These are phyloP conservation scores for Cercospora citrullina DNA, from an alignment of 2,329 filamentous ascomycete genomes.

Conservation along the genomic window DNA sequence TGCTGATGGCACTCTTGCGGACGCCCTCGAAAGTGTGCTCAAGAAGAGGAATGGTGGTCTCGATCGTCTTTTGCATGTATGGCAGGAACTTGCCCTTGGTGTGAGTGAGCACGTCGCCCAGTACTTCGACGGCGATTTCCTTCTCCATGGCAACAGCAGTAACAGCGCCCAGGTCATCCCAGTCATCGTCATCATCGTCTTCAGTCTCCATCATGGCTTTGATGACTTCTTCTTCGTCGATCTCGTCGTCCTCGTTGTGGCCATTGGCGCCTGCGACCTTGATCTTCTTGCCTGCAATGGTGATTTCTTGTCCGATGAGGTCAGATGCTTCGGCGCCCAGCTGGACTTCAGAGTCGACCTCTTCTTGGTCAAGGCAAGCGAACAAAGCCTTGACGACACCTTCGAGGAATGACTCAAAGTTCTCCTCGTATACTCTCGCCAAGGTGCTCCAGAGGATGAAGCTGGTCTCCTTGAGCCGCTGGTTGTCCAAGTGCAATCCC, in stretches of 20 bases:
- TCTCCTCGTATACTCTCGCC: constrained; percentile 86
- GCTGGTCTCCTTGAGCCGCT: constrained; percentile 88
- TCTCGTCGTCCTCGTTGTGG: constrained; percentile 53
- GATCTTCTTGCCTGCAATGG: constrained; percentile 79
- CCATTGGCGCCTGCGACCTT: constrained; percentile 67
- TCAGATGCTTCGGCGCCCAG: constrained; percentile 73
- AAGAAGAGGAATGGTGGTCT: constrained; percentile 74
- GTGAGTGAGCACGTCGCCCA: constrained; percentile 88
- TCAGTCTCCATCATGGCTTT: constrained; percentile 49
- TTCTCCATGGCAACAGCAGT: constrained; percentile 92
- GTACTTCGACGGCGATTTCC: constrained; percentile 92
- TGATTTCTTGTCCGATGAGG: constrained; percentile 72
- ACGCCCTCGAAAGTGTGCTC: constrained; percentile 93
- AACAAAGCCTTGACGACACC: constrained; percentile 79
- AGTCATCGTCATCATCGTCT: constrained; percentile 71
- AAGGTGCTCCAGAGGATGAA: constrained; percentile 97
- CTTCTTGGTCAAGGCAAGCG: constrained; percentile 84
- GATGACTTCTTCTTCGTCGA: constrained; percentile 58
- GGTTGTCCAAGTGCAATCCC: constrained; percentile 82
- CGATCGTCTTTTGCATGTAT: constrained; percentile 86
- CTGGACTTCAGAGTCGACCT: constrained; percentile 75
- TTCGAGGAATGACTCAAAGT: constrained; percentile 75
- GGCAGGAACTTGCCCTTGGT: constrained; percentile 77
- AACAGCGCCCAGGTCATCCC: constrained; percentile 79
- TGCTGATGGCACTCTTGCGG: constrained; percentile 86